Evolutionary conservation across 2,329 filamentous ascomycete species (phyloP).

Genomic region (Colletotrichum lentis): DNA sequence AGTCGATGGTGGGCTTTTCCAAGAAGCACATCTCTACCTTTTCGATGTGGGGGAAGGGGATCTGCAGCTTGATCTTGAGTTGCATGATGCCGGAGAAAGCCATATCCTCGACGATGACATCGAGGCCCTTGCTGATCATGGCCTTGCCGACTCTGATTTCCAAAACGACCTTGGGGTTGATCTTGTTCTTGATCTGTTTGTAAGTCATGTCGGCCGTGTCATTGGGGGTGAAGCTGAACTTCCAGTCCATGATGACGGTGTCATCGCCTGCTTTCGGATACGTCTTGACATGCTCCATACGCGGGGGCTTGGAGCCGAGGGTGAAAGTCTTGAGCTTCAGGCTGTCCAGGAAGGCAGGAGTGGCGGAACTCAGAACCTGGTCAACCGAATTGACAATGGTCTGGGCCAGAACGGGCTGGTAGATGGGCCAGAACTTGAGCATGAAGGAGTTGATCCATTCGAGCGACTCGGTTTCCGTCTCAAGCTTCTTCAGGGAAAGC

Average conservation of each 20-base stretch:
- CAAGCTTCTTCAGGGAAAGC: slow-evolving; percentile 84
- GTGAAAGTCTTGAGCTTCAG: slow-evolving; percentile 93
- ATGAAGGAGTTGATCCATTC: slow-evolving; percentile 99
- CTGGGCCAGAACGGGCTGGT: slow-evolving; percentile 89
- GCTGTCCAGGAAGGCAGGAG: slow-evolving; percentile 91
- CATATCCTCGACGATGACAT: slow-evolving; percentile 98
- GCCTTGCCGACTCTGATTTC: slow-evolving; percentile 96
- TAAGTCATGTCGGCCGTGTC: slow-evolving; percentile 91
- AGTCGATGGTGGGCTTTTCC: slow-evolving; percentile 88
- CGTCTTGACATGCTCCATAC: slow-evolving; percentile 97
- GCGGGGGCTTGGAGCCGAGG: slow-evolving; percentile 91
- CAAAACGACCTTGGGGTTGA: slow-evolving; percentile 95
- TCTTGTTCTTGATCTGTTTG: slow-evolving; percentile 89
- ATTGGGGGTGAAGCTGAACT: slow-evolving; percentile 98
- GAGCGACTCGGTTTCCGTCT: slow-evolving; percentile 89
- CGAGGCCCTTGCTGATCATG: slow-evolving; percentile 94
- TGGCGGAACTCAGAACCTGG: slow-evolving; percentile 91
- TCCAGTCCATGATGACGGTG: slow-evolving; percentile 98
- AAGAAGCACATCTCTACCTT: slow-evolving; percentile 95
- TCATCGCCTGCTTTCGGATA: slow-evolving; percentile 97
- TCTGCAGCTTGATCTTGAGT: slow-evolving; percentile 95
- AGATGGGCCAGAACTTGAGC: slow-evolving; percentile 99
- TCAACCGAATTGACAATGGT: slow-evolving; percentile 94
- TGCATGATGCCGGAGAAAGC: slow-evolving; percentile 95
- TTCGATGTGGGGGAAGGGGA: slow-evolving; percentile 95